phyloP scores from a whole-genome alignment of 1,139 yeast species.

The Petasospora fabianii region DNA sequence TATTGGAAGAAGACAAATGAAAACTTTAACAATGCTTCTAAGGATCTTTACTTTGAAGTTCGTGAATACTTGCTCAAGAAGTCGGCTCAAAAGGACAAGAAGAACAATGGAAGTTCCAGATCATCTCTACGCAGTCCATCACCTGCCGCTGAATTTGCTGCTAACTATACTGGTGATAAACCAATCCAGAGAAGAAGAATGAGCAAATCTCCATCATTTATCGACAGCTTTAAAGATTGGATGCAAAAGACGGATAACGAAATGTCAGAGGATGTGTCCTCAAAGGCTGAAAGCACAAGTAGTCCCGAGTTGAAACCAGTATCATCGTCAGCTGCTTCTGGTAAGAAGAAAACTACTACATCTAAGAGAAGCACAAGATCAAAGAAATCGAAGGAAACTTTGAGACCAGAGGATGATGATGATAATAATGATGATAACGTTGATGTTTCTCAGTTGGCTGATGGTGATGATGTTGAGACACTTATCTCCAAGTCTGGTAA shows the following conservation, averaged over 20 bases:
- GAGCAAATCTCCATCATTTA: constrained; percentile 42
- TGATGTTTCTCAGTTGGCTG: background rate
- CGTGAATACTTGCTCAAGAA: constrained; percentile 63
- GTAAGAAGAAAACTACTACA: background rate
- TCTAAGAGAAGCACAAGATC: constrained; percentile 1
- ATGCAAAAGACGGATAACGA: constrained; percentile 41
- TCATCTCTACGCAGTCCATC: constrained; percentile 7
- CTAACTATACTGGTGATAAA: constrained; percentile 38
- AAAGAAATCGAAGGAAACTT: constrained; percentile 3
- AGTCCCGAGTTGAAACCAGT: constrained; percentile 10
- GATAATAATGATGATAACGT: constrained; percentile 1
- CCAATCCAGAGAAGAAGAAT: constrained; percentile 21
- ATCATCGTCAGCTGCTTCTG: background rate
- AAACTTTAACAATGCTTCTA: constrained; percentile 69
- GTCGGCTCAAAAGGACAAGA: constrained; percentile 30
- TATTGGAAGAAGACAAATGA: constrained; percentile 75
- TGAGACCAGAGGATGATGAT: constrained; percentile 2
- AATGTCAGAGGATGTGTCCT: constrained; percentile 10
- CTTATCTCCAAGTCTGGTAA: constrained; percentile 4
- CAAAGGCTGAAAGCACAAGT: constrained; percentile 10
- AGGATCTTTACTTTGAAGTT: constrained; percentile 79
- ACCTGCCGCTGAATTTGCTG: constrained; percentile 60
- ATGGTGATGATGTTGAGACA: constrained; percentile 7
- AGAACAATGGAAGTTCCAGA: constrained; percentile 3
- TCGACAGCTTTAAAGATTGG: constrained; percentile 69